phyloP scores from a whole-genome alignment of 2,329 filamentous ascomycete genomes.

The Dothiorella sarmentorum region DNA sequence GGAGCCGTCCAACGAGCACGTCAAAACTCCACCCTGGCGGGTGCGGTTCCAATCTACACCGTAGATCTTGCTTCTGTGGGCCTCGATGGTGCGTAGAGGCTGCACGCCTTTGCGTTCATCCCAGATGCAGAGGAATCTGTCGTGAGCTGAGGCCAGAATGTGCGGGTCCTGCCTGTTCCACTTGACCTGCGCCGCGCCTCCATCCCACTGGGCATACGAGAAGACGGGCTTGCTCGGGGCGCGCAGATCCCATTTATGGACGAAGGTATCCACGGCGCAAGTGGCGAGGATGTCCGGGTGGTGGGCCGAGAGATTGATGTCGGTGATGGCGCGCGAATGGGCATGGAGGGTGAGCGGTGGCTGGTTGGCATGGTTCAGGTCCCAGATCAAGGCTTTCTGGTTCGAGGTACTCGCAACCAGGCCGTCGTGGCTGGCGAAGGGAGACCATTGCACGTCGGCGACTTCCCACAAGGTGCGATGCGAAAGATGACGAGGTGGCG shows the following conservation, averaged over 20 bases:
- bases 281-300: slow-evolving; percentile 87
- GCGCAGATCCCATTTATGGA: slow-evolving; percentile 88
- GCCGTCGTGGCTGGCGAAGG: slow-evolving; percentile 82
- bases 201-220: slow-evolving; percentile 60
- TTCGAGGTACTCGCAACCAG: slow-evolving; percentile 95
- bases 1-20: slow-evolving; percentile 85
- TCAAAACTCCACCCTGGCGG: slow-evolving; percentile 67
- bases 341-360: slow-evolving; percentile 65
- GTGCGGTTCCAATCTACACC: slow-evolving; percentile 92
- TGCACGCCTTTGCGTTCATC: slow-evolving; percentile 76
- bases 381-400: slow-evolving; percentile 92
- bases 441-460: slow-evolving; percentile 95
- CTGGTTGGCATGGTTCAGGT: slow-evolving; percentile 57
- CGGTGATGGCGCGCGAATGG: slow-evolving; percentile 84
- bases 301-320: slow-evolving; percentile 93
- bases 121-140: slow-evolving; percentile 85
- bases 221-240: slow-evolving; percentile 68
- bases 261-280: slow-evolving; percentile 87
- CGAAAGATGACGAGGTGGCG: slow-evolving; percentile 76
- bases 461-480: slow-evolving; percentile 92
- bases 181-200: slow-evolving; percentile 91
- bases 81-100: slow-evolving; percentile 78
- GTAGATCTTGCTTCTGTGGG: slow-evolving; percentile 91
- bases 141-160: slow-evolving; percentile 85
- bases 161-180: slow-evolving; percentile 87